These are phyloP conservation scores for Trichoderma oligosporum DNA, from an alignment of 2,329 filamentous ascomycete genomes.

Conservation along the genomic window DNA sequence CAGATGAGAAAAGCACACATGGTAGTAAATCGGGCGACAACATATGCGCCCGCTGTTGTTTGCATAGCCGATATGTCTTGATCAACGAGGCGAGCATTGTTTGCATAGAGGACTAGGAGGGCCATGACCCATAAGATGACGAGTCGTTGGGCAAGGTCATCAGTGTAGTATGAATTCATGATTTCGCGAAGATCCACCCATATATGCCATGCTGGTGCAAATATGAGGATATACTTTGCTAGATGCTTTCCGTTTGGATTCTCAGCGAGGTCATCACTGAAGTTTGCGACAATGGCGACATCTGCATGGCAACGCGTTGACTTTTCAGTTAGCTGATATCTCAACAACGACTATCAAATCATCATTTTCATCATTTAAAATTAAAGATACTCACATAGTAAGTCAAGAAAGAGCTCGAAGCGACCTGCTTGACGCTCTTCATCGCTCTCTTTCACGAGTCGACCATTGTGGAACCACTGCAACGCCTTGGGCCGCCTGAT, in stretches of 20 bases:
- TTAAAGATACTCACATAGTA: constrained; percentile 37
- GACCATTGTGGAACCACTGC: constrained; percentile 45
- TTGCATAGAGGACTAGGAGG: constrained; percentile 45
- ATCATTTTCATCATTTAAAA: neutral
- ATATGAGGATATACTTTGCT: constrained; percentile 47
- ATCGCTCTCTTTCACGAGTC: constrained; percentile 40
- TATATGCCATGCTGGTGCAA: constrained; percentile 47
- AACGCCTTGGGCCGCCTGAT: constrained; percentile 39
- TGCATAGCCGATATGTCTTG: constrained; percentile 43
- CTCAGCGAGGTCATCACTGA: constrained; percentile 46
- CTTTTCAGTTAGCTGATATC: neutral
- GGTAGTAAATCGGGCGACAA: constrained; percentile 42
- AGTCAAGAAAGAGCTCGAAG: constrained; percentile 49
- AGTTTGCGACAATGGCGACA: constrained; percentile 48
- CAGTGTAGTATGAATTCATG: constrained; percentile 52
- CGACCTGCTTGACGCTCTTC: constrained; percentile 44
- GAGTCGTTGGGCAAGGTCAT: constrained; percentile 45
- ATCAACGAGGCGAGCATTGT: constrained; percentile 44
- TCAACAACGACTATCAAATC: no score
- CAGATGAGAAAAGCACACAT: constrained; percentile 40
- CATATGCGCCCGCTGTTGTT: constrained; percentile 44
- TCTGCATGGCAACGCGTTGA: constrained; percentile 22
- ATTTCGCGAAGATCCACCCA: constrained; percentile 49
- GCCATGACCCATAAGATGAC: constrained; percentile 51
- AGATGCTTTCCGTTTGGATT: constrained; percentile 42